Evolutionary conservation across 2,329 filamentous ascomycete species (phyloP), one percentile per base, ranked within the genome.

Genomic region (Chrysoporthe deuterocubensis): DNA sequence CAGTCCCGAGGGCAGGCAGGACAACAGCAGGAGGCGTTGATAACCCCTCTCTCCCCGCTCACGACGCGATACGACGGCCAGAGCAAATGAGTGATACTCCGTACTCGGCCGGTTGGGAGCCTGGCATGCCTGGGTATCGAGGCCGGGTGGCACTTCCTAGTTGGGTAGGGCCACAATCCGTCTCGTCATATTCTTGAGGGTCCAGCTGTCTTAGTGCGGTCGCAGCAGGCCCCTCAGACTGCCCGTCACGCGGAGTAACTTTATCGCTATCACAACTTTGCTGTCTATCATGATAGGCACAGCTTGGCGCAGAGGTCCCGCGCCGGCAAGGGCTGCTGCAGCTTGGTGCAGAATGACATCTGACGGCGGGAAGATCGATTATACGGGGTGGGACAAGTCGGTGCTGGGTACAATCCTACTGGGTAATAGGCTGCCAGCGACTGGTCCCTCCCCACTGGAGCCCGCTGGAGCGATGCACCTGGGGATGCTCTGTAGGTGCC

Each of bases 111-210:
- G 26, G 26, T 26, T 26, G 26, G 48, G 48, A 32, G 48, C 48
- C 48, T 52, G 26, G 48, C 48, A 26, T 52, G 50, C 16, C 4
- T 6, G 14, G 14, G 50, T 54, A 32, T 32, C 32, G 21, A 43
- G 32, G 4, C 3, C 50, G 50, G 62, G 7, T 64, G 26, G 26
- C 44, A 43, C 52, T 64, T 40, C 62, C 62, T 64, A 64, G 52
- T 64, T 37, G 21, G 62, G 60, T 37, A 34, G 44, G 3, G 59
- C 37, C 44, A 13, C 32, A 43, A 37, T 26, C 3, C 8, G 26
- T 26, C 26, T 26, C 26, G 26, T 26, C 26, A 26, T 26, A 26
- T 26, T 26, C 26, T 26, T 5, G 21, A 34, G 48, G 48, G 48
- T 14, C 48, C 48, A 32, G 48, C 21, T 21, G 21, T 26, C n/a